A percentile compares a stretch with the other conserved stretches of the same genome.
Conservation (phyloP, 2,329 filamentous ascomycete species). For the Aspergillus pseudonomiae region DNA sequence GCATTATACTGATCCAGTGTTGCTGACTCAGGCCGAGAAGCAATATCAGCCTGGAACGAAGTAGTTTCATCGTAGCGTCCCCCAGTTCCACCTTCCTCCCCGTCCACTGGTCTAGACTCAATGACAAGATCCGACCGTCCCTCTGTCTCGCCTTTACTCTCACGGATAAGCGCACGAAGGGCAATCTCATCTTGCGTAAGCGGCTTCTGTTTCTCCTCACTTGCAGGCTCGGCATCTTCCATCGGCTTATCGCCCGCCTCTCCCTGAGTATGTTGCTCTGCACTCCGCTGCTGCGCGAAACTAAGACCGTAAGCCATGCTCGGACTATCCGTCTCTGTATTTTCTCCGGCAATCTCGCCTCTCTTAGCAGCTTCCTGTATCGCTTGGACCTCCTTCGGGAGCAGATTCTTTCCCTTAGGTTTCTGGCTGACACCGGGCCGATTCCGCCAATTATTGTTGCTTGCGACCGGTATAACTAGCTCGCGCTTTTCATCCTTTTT, state of each 20-base stretch:
- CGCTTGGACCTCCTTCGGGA: constrained; percentile 61
- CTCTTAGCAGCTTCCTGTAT: constrained; percentile 46
- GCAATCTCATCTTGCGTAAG: constrained; percentile 65
- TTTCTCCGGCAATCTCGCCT: constrained; percentile 34
- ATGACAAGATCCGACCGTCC: constrained; percentile 58
- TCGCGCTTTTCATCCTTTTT: constrained; percentile 56
- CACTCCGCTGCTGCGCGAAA: constrained; percentile 41
- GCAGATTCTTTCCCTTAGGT: constrained; percentile 62
- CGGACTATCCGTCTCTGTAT: constrained; percentile 54
- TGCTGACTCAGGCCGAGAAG: constrained; percentile 72
- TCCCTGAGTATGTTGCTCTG: constrained; percentile 16
- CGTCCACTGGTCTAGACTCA: constrained; percentile 33
- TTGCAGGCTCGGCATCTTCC: constrained; percentile 24
- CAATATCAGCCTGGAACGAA: constrained; percentile 70
- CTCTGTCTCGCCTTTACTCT: constrained; percentile 48
- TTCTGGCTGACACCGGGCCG: constrained; percentile 50
- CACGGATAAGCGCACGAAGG: constrained; percentile 67
- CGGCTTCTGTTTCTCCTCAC: constrained; percentile 30
- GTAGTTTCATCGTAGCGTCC: constrained; percentile 50
- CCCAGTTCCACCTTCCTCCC: constrained; percentile 9
- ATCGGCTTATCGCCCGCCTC: constrained; percentile 33
- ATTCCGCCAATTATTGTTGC: constrained; percentile 74
- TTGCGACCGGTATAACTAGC: constrained; percentile 78
- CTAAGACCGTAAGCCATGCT: constrained; percentile 59
- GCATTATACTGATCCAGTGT: constrained; percentile 83